A percentile compares a stretch with the other conserved stretches of the same genome.
Conservation (phyloP, 2,329 filamentous ascomycete genomes). For the Lasiodiplodia hormozganensis region DNA sequence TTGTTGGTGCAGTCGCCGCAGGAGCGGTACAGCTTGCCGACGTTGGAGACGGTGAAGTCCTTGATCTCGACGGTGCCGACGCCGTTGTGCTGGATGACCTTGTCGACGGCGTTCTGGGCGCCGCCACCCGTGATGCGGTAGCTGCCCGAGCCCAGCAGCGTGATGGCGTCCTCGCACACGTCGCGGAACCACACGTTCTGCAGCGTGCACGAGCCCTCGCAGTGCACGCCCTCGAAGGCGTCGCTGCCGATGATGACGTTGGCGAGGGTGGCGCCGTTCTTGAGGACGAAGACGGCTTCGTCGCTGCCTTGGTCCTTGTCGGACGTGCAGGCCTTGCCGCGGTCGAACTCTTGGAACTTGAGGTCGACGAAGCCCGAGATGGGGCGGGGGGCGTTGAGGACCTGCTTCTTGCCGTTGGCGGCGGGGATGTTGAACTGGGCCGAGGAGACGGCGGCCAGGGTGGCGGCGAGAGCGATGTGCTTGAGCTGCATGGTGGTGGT, state of each 20-base stretch:
- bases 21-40: conserved; percentile 54
- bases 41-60: conserved; percentile 44
- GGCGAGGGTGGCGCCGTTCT: conserved; percentile 58
- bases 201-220: conserved; percentile 58
- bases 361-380: not conserved
- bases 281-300: conserved; percentile 61
- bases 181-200: conserved; percentile 54
- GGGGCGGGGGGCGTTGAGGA: not conserved
- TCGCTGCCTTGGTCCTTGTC: conserved; percentile 53
- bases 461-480: not conserved
- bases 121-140: conserved; percentile 50
- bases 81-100: conserved; percentile 53
- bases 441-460: not conserved
- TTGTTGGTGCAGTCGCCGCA: conserved; percentile 46
- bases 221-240: conserved; percentile 60
- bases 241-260: conserved; percentile 63
- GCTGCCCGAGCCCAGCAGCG: conserved; percentile 45
- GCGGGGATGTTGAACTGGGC: not conserved
- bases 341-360: not conserved
- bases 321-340: conserved; percentile 35
- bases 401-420: conserved; percentile 7
- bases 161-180: conserved; percentile 51
- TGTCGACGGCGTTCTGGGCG: conserved; percentile 47
- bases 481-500: conserved; percentile 1
- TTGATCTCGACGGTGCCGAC: conserved; percentile 48